phyloP scores from a whole-genome alignment of 1,139 yeast species.

The Nakaseomyces delphensis region DNA sequence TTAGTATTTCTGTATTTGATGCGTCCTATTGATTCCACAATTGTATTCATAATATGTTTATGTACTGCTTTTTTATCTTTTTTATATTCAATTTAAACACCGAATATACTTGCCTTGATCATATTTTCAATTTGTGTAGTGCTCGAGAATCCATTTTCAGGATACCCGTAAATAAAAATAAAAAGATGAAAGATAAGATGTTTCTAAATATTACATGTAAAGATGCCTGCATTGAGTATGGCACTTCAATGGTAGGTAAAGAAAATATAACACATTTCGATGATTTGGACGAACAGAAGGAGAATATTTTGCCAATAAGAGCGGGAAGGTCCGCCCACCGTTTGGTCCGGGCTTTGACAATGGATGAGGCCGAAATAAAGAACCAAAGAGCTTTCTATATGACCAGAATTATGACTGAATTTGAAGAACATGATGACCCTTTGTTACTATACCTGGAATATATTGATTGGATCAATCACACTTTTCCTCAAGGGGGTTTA shows the following conservation, averaged over 20 bases:
- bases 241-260: not conserved
- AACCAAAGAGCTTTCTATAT: conserved; percentile 23
- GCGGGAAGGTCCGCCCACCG: conserved; percentile 66
- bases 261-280: conserved; percentile 36
- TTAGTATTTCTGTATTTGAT: too few species aligned
- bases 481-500: conserved; percentile 65
- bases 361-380: conserved; percentile 7
- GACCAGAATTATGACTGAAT: conserved; percentile 33
- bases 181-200: too few species aligned
- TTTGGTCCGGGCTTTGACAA: conserved; percentile 41
- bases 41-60: not conserved
- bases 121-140: too few species aligned
- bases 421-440: conserved; percentile 59
- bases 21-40: not conserved
- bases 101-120: too few species aligned
- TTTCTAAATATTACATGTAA: too few species aligned
- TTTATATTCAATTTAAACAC: not conserved
- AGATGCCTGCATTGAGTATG: too few species aligned
- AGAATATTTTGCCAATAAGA: conserved; percentile 61
- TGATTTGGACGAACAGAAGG: conserved; percentile 62
- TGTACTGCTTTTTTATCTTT: not conserved
- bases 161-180: too few species aligned
- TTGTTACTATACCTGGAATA: conserved; percentile 64
- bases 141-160: not conserved
- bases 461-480: conserved; percentile 59